Percentiles rank a stretch among this genome's conserved stretches.
phyloP scores from a whole-genome alignment of 495 filamentous ascomycete species.

The Penicillium fimorum region DNA sequence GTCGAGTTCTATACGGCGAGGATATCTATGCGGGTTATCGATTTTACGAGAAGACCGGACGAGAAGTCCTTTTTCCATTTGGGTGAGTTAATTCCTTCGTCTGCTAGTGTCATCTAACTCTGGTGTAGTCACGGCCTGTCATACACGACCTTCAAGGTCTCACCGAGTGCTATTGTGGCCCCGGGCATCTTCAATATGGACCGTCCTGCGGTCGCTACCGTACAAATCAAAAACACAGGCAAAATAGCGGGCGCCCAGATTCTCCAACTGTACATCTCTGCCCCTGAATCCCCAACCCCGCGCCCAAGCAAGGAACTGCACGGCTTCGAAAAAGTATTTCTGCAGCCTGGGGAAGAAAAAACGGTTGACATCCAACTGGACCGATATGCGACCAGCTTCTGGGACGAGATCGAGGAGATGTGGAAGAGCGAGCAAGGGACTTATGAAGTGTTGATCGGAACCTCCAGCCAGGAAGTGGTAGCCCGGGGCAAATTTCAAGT shows the following conservation, averaged over 20 bases:
- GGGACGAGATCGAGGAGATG: conserved; percentile 58
- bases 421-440: conserved; percentile 72
- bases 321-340: conserved; percentile 65
- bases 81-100: conserved; percentile 17
- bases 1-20: conserved; percentile 67
- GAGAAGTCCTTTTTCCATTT: conserved; percentile 23
- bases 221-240: conserved; percentile 53
- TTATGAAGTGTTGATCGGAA: conserved; percentile 63
- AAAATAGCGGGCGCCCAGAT: conserved; percentile 60
- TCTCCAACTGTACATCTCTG: conserved; percentile 67
- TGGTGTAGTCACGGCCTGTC: conserved; percentile 59
- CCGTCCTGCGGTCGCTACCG: conserved; percentile 52
- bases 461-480: conserved; percentile 40
- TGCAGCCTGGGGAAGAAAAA: conserved; percentile 62
- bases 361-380: conserved; percentile 59
- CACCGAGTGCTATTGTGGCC: conserved; percentile 31
- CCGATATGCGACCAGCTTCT: conserved; percentile 69
- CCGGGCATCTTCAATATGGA: conserved; percentile 52
- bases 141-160: conserved; percentile 65
- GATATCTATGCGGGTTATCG: conserved; percentile 73
- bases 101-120: conserved; percentile 1
- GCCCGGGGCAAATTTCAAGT: conserved; percentile 44
- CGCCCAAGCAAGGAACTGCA: conserved; percentile 44
- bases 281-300: conserved; percentile 45
- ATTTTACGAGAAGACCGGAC: conserved; percentile 72